These are phyloP conservation scores for Trypanosoma mega DNA, from an alignment of 208 protist genomes.

Conservation along the genomic window DNA sequence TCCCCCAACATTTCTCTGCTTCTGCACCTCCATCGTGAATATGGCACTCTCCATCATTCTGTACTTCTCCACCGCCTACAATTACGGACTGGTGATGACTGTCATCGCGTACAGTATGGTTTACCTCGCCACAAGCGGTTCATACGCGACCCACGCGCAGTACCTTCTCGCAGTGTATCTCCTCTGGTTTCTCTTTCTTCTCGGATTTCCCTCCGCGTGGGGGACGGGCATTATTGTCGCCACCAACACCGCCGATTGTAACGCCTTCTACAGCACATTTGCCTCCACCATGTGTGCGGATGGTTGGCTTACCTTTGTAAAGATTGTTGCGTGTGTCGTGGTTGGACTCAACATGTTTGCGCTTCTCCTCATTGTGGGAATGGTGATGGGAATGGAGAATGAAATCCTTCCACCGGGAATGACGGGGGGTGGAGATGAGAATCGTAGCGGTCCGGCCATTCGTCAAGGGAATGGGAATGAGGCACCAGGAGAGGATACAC, in stretches of 20 bases:
- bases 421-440: not conserved
- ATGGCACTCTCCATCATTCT: slow-evolving; percentile 18
- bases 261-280: slow-evolving; percentile 11
- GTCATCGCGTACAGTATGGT: slow-evolving; percentile 11
- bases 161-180: slow-evolving; percentile 7
- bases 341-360: slow-evolving; percentile 6
- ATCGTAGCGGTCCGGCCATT: too few species aligned
- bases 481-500: not conserved
- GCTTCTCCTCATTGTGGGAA: slow-evolving; percentile 8
- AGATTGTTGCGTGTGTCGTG: slow-evolving; percentile 13
- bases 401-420: not conserved
- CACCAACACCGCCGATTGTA: slow-evolving; percentile 1
- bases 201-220: slow-evolving; percentile 13
- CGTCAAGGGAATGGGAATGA: not conserved
- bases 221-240: slow-evolving; percentile 10
- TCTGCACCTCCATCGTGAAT: slow-evolving; percentile 3
- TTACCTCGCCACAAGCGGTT: not conserved
- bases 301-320: slow-evolving; percentile 18
- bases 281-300: slow-evolving; percentile 6
- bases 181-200: slow-evolving; percentile 16
- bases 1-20: not conserved
- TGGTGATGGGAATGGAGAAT: not conserved
- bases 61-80: slow-evolving; percentile 17
- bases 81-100: slow-evolving; percentile 15
- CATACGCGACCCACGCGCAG: not conserved